Evolutionary conservation across 768 basidiomycete genomes (phyloP).

Genomic region (Boletus vinaceobasis): DNA sequence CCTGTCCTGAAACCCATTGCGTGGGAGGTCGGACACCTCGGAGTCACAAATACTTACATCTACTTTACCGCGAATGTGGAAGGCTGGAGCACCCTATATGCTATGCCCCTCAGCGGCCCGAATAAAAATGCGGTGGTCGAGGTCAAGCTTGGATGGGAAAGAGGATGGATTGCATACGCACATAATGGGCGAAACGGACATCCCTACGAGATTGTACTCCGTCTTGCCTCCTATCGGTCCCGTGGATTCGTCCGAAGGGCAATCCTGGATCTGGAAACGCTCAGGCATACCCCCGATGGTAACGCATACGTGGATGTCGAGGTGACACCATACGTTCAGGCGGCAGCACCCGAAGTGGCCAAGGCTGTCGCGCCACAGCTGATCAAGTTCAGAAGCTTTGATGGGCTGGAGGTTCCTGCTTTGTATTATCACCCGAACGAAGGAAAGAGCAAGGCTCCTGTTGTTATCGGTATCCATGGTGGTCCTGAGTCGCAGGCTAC

Average conservation of each 20-base stretch:
- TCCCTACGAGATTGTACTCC: slow-evolving; percentile 33
- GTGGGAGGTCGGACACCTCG: slow-evolving; percentile 31
- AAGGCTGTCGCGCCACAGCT: slow-evolving; percentile 31
- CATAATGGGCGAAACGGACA: slow-evolving; percentile 33
- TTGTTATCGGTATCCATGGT: slow-evolving; percentile 39
- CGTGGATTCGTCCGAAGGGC: slow-evolving; percentile 27
- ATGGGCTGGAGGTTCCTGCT: slow-evolving; percentile 38
- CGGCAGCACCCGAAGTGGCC: slow-evolving; percentile 26
- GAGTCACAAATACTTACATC: slow-evolving; percentile 26
- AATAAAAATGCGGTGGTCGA: slow-evolving; percentile 31
- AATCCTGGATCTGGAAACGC: slow-evolving; percentile 28
- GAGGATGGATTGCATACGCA: slow-evolving; percentile 29
- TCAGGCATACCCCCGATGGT: slow-evolving; percentile 21
- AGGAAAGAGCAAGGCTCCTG: slow-evolving; percentile 27
- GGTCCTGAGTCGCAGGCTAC: slow-evolving; percentile 39
- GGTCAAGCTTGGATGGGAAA: slow-evolving; percentile 29
- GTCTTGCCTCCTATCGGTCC: slow-evolving; percentile 32
- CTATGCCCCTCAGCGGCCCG: slow-evolving; percentile 30
- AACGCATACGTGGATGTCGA: slow-evolving; percentile 27
- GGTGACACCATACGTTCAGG: slow-evolving; percentile 33
- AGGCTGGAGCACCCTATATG: slow-evolving; percentile 33
- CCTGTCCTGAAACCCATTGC: slow-evolving; percentile 34
- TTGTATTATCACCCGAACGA: slow-evolving; percentile 40
- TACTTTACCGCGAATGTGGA: slow-evolving; percentile 39
- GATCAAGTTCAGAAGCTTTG: slow-evolving; percentile 40